These are phyloP conservation scores for Elaeagnus macrophylla DNA, from an alignment of 306 rosid genomes.

Conservation along the genomic window DNA sequence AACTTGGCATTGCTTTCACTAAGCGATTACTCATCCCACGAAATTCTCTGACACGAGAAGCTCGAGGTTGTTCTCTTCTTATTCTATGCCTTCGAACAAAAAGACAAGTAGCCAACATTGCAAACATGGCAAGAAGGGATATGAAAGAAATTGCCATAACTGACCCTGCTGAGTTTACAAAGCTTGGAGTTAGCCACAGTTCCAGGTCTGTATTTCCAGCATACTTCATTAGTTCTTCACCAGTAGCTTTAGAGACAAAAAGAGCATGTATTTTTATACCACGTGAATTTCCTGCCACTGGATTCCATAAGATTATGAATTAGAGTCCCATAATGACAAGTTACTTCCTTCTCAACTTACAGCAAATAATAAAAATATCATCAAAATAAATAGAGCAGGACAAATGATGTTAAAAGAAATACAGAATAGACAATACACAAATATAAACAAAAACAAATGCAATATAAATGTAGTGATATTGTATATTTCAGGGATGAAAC, in stretches of 20 bases:
- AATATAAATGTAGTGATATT: no score
- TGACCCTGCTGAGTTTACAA: constrained; percentile 97
- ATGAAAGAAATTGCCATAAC: constrained; percentile 97
- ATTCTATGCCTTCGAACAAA: constrained; percentile 89
- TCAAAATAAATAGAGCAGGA: no score
- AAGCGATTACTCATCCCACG: constrained; percentile 95
- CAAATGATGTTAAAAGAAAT: no score
- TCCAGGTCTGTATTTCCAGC: constrained; percentile 47
- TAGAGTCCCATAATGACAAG: no score
- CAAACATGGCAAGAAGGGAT: constrained; percentile 96
- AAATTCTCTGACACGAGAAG: constrained; percentile 63
- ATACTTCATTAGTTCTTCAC: constrained; percentile 53
- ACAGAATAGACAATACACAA: no score
- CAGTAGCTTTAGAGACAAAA: constrained; percentile 70
- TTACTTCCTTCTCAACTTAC: no score
- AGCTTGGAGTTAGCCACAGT: constrained; percentile 80
- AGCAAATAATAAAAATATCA: no score
- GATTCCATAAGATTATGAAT: constrained; percentile 23
- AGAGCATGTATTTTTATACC: constrained; percentile 77
- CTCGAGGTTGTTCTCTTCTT: constrained; percentile 69
- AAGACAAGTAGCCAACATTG: constrained; percentile 94
- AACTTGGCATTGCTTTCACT: constrained; percentile 96
- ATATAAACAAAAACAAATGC: no score
- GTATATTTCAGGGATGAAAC: no score
- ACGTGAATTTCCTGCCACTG: constrained; percentile 96